phyloP scores from a whole-genome alignment of 163 green algal genomes.

The Volvox carteri region DNA sequence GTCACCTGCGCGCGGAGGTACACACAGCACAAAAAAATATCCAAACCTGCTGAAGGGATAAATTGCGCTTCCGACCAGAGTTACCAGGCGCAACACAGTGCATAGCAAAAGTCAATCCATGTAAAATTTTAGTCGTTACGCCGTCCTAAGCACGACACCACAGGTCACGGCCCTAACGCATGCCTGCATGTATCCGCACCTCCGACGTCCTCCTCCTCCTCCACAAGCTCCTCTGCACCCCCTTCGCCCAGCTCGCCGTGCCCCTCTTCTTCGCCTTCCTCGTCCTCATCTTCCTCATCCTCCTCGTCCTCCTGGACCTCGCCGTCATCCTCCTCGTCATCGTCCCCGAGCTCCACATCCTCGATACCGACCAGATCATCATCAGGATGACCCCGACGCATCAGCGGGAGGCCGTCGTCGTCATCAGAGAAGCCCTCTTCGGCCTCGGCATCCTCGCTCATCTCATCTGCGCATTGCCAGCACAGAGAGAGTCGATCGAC shows the following conservation, averaged over 20 bases:
- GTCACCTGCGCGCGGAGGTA: not conserved
- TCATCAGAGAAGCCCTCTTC: conserved; percentile 58
- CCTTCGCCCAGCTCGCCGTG: conserved; percentile 23
- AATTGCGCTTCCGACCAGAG: too few relatives aligned
- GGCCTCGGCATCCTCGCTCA: conserved; percentile 58
- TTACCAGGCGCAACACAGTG: too few relatives aligned
- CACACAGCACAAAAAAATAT: not conserved
- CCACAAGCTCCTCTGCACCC: conserved; percentile 25
- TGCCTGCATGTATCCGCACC: not conserved
- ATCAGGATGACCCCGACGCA: conserved; percentile 43
- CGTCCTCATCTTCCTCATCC: conserved; percentile 42
- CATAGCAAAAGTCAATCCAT: too few relatives aligned
- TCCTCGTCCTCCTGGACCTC: conserved; percentile 53
- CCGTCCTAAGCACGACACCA: too few relatives aligned
- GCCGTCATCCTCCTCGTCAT: conserved; percentile 48
- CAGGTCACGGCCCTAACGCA: too few relatives aligned
- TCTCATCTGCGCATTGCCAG: conserved; percentile 56
- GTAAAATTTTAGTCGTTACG: too few relatives aligned
- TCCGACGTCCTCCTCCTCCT: conserved; percentile 49
- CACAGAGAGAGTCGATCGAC: too few relatives aligned
- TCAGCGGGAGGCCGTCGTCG: conserved; percentile 33
- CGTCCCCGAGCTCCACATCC: conserved; percentile 49
- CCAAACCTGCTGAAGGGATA: too few relatives aligned
- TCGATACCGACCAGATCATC: conserved; percentile 57
- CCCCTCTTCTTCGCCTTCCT: conserved; percentile 46